These are phyloP conservation scores for Calonectria pseudoreteaudii DNA, from an alignment of 2,329 filamentous ascomycete genomes.

Conservation along the genomic window DNA sequence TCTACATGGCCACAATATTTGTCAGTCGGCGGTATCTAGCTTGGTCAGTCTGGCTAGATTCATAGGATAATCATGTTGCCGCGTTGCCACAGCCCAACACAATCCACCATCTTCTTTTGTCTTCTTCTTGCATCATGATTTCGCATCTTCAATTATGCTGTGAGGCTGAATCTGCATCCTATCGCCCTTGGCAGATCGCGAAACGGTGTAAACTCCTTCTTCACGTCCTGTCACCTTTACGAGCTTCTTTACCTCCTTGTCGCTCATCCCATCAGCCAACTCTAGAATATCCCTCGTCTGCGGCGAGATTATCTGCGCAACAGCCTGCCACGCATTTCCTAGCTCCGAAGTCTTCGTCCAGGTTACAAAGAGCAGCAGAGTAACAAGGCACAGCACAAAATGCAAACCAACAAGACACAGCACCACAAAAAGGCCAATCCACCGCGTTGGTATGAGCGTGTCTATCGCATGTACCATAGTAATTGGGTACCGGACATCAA, in stretches of 20 bases:
- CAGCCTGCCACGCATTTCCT: slow-evolving; percentile 25
- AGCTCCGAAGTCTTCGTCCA: slow-evolving; percentile 14
- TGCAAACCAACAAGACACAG: slow-evolving; percentile 1
- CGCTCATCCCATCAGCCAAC: neutral
- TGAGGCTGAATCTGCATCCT: neutral
- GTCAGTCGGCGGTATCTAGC: neutral
- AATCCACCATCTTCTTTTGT: neutral
- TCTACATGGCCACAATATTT: neutral
- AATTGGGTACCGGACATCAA: neutral
- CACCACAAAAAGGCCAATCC: slow-evolving; percentile 5
- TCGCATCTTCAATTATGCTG: neutral
- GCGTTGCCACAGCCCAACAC: neutral
- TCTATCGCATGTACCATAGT: neutral
- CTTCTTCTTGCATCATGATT: neutral
- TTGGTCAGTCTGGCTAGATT: neutral
- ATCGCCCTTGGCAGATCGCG: neutral
- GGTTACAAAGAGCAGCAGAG: neutral
- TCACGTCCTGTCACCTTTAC: neutral
- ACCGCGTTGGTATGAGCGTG: neutral
- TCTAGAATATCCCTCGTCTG: slow-evolving; percentile 24
- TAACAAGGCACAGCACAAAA: neutral
- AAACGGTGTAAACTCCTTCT: neutral
- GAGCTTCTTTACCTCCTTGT: slow-evolving; percentile 9
- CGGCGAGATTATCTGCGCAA: slow-evolving; percentile 20
- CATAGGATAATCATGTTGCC: too few species aligned